phyloP scores from a whole-genome alignment of 345 rosid species.

The Trapa incisa region DNA sequence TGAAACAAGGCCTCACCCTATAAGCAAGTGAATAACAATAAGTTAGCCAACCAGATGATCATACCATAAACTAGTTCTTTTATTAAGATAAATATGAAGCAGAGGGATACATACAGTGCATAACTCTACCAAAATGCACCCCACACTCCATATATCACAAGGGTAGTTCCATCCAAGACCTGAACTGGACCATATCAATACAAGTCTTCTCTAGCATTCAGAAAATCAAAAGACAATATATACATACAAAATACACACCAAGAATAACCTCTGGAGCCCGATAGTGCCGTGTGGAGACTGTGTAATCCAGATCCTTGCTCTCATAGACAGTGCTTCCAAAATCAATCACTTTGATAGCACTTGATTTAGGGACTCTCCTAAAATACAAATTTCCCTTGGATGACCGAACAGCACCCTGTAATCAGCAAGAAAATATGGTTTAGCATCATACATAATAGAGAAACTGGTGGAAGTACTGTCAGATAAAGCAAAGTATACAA shows the following conservation, averaged over 20 bases:
- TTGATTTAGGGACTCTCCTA: conserved; percentile 72
- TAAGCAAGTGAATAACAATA: not conserved
- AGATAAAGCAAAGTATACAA: not conserved
- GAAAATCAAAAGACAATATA: too few relatives aligned
- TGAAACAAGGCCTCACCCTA: conserved; percentile 93
- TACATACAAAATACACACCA: conserved; percentile 21
- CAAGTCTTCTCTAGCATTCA: too few relatives aligned
- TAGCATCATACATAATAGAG: not conserved
- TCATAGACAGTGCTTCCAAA: conserved; percentile 86
- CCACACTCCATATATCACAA: conserved; percentile 85
- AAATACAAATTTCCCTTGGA: conserved; percentile 39
- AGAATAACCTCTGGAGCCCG: conserved; percentile 87
- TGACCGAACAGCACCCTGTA: conserved; percentile 38
- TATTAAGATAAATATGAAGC: too few relatives aligned
- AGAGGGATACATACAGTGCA: conserved; percentile 49
- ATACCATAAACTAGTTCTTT: not conserved
- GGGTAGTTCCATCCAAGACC: conserved; percentile 91
- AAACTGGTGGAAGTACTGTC: not conserved
- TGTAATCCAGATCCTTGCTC: conserved; percentile 63
- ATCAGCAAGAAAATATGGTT: not conserved
- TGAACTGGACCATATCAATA: conserved; percentile 1
- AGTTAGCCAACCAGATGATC: not conserved
- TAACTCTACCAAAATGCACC: conserved; percentile 67
- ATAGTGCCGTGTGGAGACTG: conserved; percentile 78
- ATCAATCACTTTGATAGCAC: conserved; percentile 82